phyloP scores from a whole-genome alignment of 352 stramenopile species.

The Pythium periplocum region DNA sequence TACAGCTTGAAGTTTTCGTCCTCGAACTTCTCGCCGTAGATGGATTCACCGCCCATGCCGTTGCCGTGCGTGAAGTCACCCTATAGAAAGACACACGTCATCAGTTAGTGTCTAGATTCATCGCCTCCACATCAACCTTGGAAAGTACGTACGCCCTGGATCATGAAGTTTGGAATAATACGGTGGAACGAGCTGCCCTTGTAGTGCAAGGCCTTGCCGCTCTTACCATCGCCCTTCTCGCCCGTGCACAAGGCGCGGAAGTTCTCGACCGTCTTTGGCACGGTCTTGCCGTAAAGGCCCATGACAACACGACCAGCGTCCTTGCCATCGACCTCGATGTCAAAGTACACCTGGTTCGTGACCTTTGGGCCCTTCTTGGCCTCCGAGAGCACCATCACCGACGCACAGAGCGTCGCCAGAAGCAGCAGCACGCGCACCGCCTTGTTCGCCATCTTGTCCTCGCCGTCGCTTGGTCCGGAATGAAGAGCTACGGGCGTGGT shows the following conservation, averaged over 20 bases:
- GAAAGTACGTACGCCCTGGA: constrained; percentile 55
- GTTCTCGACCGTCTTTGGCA: constrained; percentile 83
- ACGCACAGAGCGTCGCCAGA: constrained; percentile 33
- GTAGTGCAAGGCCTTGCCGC: constrained; percentile 96
- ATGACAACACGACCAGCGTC: constrained; percentile 79
- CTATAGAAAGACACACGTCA: constrained; percentile 12
- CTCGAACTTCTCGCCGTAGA: constrained; percentile 75
- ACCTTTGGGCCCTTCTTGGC: constrained; percentile 61
- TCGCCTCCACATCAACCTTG: neutral
- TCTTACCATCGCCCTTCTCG: constrained; percentile 79
- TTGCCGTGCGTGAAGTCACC: constrained; percentile 81
- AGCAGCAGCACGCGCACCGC: constrained; percentile 24
- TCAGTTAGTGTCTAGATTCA: neutral
- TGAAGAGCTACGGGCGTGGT: no score
- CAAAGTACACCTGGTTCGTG: constrained; percentile 94
- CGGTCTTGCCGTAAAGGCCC: constrained; percentile 77
- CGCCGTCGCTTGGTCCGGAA: neutral
- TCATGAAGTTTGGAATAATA: constrained; percentile 95
- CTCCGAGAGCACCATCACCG: constrained; percentile 23
- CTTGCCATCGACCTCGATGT: constrained; percentile 92
- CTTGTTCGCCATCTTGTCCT: constrained; percentile 52
- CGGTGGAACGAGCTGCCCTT: constrained; percentile 96
- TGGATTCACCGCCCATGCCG: constrained; percentile 70
- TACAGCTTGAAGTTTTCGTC: constrained; percentile 88
- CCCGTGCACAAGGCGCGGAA: constrained; percentile 66